Base-by-base conservation (phyloP, 2,329 filamentous ascomycete species). In the Pseudocercospora crystallina region DNA sequence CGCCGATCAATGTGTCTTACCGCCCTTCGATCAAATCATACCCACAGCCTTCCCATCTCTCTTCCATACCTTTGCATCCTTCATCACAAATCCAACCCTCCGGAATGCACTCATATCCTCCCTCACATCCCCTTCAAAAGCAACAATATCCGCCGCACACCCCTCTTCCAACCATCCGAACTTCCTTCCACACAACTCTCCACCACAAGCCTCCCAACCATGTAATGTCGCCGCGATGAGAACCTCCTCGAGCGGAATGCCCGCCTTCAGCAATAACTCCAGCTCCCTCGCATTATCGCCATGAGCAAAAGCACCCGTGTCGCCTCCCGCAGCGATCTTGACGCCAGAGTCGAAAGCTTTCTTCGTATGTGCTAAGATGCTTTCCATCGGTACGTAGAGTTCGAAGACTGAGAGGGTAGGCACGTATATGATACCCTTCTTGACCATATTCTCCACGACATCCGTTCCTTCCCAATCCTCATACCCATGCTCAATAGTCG, bases 131-230 rank as follows among this genome's bases (percentile, higher is more conserved):
- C 69, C 64, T 2, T 73, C 67, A 9, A 82, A 52, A 0, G 76
- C 78, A 41, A 81, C 71, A 9, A 82, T 71, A 64, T 82, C 80
- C 0, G 79, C 79, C 8, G 74, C 66, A 34, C 67, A 72, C 0
- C 77, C 79, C 43, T 72, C 63, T 43, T 76, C 76, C 20, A 81
- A 62, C 66, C 72, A 77, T 2, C 80, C 80, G 61, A 83, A 82
- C 14, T 70, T 66, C 45, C 73, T 70, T 0, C 79, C 80, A 50
- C 74, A 79, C 41, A 72, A 68, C 31, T 81, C 76, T 2, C 71
- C 73, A 0, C 80, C 79, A 53, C 80, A 82, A 5, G 77, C 72
- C 51, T 80, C 73, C 79, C 79, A 82, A 0, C 80, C 80, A 15
- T 73, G 73, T 2, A 82, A 55, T 5, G 76, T 81, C 11, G 71